These are phyloP conservation scores for Aspergillus carbonarius DNA, from an alignment of 2,329 filamentous ascomycete genomes.

Conservation along the genomic window DNA sequence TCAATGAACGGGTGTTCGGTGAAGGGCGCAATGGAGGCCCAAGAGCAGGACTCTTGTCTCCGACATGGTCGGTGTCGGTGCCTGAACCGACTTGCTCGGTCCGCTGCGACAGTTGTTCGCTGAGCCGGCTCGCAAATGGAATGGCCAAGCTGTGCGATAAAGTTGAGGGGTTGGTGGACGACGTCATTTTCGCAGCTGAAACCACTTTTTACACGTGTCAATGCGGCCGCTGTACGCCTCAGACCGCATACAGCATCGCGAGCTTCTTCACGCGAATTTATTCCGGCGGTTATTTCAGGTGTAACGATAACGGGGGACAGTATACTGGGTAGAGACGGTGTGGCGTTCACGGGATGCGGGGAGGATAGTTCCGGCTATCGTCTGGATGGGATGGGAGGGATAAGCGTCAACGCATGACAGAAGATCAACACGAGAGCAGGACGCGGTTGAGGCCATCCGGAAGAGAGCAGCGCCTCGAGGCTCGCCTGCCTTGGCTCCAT, in stretches of 20 bases:
- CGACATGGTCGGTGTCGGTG: slow-evolving; percentile 10
- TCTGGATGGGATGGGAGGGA: not conserved
- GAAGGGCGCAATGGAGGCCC: slow-evolving; percentile 30
- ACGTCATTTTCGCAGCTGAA: slow-evolving; percentile 20
- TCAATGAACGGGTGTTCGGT: slow-evolving; percentile 63
- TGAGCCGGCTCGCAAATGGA: slow-evolving; percentile 38
- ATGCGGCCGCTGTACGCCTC: slow-evolving; percentile 4
- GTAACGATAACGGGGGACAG: not conserved
- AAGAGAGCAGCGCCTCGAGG: not conserved
- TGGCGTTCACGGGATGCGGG: not conserved
- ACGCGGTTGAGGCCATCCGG: not conserved
- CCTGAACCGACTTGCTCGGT: slow-evolving; percentile 19
- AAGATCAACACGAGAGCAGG: not conserved
- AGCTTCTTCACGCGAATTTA: not conserved
- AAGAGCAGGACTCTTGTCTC: slow-evolving; percentile 17
- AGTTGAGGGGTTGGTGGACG: slow-evolving; percentile 20
- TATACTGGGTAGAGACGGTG: not conserved
- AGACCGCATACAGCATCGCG: not conserved
- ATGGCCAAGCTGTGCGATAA: slow-evolving; percentile 21
- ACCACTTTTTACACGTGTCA: slow-evolving; percentile 8
- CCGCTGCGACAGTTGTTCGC: slow-evolving; percentile 36
- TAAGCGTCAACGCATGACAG: not conserved
- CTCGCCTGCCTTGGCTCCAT: not conserved
- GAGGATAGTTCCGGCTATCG: not conserved
- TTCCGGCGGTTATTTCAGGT: not conserved